Percentiles rank a stretch among this genome's conserved stretches.
These are phyloP conservation scores for Perkinsus olseni DNA, from an alignment of 169 alveolate species.

Conservation along the genomic window DNA sequence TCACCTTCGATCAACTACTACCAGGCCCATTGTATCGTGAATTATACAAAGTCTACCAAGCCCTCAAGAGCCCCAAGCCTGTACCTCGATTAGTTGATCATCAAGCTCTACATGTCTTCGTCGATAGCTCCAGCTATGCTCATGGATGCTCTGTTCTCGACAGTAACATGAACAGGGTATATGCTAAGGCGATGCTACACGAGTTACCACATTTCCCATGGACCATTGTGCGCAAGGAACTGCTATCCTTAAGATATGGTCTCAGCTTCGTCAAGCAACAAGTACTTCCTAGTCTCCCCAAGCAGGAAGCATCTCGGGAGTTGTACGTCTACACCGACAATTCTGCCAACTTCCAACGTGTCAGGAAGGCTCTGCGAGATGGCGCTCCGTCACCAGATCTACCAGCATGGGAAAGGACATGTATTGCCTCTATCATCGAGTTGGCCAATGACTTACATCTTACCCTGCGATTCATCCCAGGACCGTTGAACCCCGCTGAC, in stretches of 20 bases:
- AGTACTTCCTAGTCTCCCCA: background rate
- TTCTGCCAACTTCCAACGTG: too few species aligned
- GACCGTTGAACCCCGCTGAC: background rate
- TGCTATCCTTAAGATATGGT: background rate
- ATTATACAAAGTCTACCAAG: background rate
- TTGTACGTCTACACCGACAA: too few species aligned
- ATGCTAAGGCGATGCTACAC: background rate
- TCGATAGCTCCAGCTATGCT: background rate
- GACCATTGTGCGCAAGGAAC: background rate
- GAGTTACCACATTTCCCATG: background rate
- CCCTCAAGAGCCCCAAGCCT: background rate
- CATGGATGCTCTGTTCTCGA: background rate
- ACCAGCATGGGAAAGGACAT: too few species aligned
- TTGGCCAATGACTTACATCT: background rate
- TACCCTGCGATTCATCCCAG: background rate
- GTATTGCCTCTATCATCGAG: background rate
- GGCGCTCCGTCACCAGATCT: too few species aligned
- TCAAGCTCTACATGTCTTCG: background rate
- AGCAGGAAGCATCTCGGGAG: background rate
- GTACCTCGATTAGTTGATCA: background rate
- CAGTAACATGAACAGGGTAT: background rate
- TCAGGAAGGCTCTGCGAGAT: too few species aligned
- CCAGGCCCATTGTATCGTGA: background rate
- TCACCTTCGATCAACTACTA: background rate
- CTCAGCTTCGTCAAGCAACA: background rate